Conservation (phyloP, 257 asterid species). For the Henckelia pumila region DNA sequence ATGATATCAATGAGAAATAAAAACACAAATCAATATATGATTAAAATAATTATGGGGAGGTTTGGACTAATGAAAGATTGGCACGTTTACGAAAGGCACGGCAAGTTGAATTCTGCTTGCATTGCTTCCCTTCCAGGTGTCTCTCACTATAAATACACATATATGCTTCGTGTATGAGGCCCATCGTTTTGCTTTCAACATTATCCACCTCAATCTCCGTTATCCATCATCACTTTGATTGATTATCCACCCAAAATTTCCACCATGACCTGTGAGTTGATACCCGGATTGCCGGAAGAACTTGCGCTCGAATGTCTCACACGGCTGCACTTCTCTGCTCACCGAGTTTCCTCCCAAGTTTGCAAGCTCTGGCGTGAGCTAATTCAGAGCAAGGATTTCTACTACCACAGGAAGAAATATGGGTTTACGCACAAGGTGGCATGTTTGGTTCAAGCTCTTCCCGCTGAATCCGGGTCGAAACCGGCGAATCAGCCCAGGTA, state of each 20-base stretch:
- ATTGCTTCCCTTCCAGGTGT: background rate
- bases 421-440: conserved; percentile 63
- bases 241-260: background rate
- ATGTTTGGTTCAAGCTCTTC: conserved; percentile 65
- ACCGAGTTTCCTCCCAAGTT: conserved; percentile 49
- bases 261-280: conserved; percentile 23
- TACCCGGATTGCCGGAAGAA: conserved; percentile 82
- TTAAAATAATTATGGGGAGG: background rate
- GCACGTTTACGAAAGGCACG: background rate
- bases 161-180: too few relatives aligned
- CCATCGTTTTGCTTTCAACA: too few relatives aligned
- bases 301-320: conserved; percentile 74
- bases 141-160: too few relatives aligned
- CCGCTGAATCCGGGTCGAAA: conserved; percentile 42
- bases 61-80: background rate
- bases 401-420: conserved; percentile 50
- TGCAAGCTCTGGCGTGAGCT: conserved; percentile 65
- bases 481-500: conserved; percentile 58
- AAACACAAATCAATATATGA: too few relatives aligned
- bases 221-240: background rate
- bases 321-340: conserved; percentile 78
- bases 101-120: background rate
- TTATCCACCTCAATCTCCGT: background rate
- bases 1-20: too few relatives aligned
- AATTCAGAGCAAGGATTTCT: conserved; percentile 62